Evolutionary conservation across 345 rosid species (phyloP), one percentile per base, ranked within the genome.

Genomic region (Arabis hirsuta): DNA sequence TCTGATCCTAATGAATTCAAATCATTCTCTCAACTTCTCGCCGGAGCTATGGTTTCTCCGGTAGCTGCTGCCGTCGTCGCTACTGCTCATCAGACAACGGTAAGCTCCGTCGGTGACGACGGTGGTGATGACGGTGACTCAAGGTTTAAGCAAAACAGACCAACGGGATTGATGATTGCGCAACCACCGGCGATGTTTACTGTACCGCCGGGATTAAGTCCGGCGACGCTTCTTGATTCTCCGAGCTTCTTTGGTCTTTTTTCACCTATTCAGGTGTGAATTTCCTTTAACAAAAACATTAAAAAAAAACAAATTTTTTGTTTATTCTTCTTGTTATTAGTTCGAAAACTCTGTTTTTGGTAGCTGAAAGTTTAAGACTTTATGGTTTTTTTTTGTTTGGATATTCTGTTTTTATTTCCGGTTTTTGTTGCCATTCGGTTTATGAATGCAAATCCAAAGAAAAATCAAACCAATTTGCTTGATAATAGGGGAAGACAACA

Each of bases 11-110:
- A 92, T 12, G 96, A 84, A 45, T 82, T 73, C 56, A 85, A 81
- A 69, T 82, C 96, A 27, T 90, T 90, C 80, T 90, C 96, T 72
- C 93, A 87, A 74, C 87, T 88, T 8, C 83, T 88, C n/a, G 85
- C 92, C n/a, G 88, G 97, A 47, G 92, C 96, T 72, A 82, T 86
- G 85, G 71, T 85, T 63, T 87, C 96, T 46, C 92, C 92, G 34
- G 81, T 75, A 0, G 78, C 83, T 7, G 77, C 65, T 44, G 71
- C 63, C 1, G 76, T 79, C 1, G 76, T 76, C 5, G 80, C 43
- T 44, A 46, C 31, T n/a, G 74, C 55, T 24, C 65, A 76, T 62
- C 79, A 69, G 10, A 46, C 74, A 54, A 38, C 58, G 12, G 65
- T 69, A 8, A 58, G 53, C 58, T 68, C 79, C 26, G 77, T 68